phyloP scores from a whole-genome alignment of 2,329 filamentous ascomycete genomes.

The Cladosporium sphaerospermum region DNA sequence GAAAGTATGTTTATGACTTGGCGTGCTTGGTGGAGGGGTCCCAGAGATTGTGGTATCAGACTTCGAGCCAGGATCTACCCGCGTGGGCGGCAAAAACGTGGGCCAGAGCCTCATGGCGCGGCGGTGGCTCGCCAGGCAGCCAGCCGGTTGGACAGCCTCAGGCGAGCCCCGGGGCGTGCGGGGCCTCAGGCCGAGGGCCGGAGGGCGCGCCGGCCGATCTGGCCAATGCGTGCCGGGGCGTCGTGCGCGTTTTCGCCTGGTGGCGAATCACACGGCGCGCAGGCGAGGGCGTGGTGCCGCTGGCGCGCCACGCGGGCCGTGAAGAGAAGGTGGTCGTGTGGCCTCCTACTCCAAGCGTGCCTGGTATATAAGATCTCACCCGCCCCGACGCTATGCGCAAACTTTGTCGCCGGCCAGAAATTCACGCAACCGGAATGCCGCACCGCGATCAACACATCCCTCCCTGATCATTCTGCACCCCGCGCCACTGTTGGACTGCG shows the following conservation, averaged over 20 bases:
- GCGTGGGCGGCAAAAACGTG: too few relatives aligned
- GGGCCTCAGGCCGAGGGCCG: too few relatives aligned
- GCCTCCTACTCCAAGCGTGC: neutral
- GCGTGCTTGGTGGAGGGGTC: too few relatives aligned
- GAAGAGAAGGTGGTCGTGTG: neutral
- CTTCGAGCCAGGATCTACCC: too few relatives aligned
- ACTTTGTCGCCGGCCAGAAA: neutral
- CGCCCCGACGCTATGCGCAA: conserved; percentile 2
- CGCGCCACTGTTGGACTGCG: too few relatives aligned
- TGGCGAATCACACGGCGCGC: neutral
- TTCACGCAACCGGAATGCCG: neutral
- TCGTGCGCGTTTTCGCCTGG: neutral
- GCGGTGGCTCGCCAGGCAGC: too few relatives aligned
- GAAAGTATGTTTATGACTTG: too few relatives aligned
- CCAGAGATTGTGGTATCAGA: too few relatives aligned
- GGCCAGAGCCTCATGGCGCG: too few relatives aligned
- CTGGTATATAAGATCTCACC: neutral
- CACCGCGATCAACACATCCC: neutral
- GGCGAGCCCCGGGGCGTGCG: too few relatives aligned
- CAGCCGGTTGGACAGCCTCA: too few relatives aligned
- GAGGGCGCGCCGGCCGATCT: neutral
- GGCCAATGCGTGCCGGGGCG: neutral
- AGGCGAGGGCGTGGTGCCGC: neutral
- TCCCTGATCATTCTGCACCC: neutral
- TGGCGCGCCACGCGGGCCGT: neutral